Base-by-base conservation (phyloP, 2,329 filamentous ascomycete species). In the Fusarium goolgardi region DNA sequence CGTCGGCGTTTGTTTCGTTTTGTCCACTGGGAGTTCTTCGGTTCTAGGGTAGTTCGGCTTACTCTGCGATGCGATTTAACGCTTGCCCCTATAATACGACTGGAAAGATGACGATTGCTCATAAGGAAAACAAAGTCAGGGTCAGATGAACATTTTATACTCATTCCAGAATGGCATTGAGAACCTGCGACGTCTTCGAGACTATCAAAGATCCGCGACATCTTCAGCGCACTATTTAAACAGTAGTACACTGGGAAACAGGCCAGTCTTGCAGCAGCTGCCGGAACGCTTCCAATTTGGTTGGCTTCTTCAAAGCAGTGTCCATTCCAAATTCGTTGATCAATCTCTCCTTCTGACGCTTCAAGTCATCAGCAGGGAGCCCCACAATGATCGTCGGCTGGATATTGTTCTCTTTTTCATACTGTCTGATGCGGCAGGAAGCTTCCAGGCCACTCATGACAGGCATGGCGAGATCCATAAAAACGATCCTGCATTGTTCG, bases 381-480 rank as follows among this genome's bases (percentile, higher is more conserved):
- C 47, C 62, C 9, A 65, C n/a, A 3, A 65, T 51, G 1, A 65
- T 3, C 11, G 57, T 23, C 1, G 63, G 63, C 13, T 10, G 13
- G 1, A 67, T n/a, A 1, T n/a, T 15, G 3, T 67, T 50, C 2
- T 54, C 47, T 0, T 6, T 8, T 16, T 67, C 63, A 9, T 63
- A 20, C 3, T 45, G 7, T 20, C 63, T 52, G 10, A 67, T 63
- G 0, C 27, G 8, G 1, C 21, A 21, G 9, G 63, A 16, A 3
- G 63, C 57, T 2, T 41, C 4, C 31, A 58, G 6, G 8, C 63
- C 63, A 15, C 20, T 29, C 63, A 67, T 46, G 1, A 67, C 11
- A 4, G 57, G 57, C 63, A 67, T 67, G 2, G 51, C 32, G 2
- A 32, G 27, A 6, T 67, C 63, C 8, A 67, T 15, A 1, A 67